A percentile compares a stretch with the other conserved stretches of the same genome.
Conservation (phyloP, 371 early-diverging fungal genomes). For the Mucor lusitanicus region DNA sequence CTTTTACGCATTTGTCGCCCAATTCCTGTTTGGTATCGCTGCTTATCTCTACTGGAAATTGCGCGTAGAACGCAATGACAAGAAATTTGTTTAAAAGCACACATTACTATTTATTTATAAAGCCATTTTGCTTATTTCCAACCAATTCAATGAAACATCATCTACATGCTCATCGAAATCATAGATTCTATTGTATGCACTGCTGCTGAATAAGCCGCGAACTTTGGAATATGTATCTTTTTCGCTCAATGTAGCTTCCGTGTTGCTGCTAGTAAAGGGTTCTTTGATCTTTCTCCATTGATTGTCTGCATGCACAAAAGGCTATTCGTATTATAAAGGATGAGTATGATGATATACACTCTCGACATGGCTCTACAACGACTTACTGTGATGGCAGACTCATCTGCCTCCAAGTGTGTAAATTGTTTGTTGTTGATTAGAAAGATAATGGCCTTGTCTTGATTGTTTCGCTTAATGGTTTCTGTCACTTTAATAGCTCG, state of each 20-base stretch:
- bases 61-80: constrained; percentile 46
- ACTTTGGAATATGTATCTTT: constrained; percentile 41
- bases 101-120: neutral
- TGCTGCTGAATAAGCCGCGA: constrained; percentile 32
- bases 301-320: constrained; percentile 44
- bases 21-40: constrained; percentile 38
- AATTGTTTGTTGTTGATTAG: constrained; percentile 47
- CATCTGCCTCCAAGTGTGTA: constrained; percentile 18
- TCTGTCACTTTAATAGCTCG: constrained; percentile 55
- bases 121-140: constrained; percentile 28
- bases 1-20: constrained; percentile 40
- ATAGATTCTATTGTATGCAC: constrained; percentile 50
- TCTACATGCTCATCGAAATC: constrained; percentile 83
- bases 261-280: constrained; percentile 28
- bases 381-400: constrained; percentile 35
- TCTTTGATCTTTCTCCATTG: constrained; percentile 52
- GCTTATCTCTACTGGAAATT: constrained; percentile 47
- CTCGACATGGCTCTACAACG: neutral
- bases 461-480: constrained; percentile 43
- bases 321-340: constrained; percentile 25
- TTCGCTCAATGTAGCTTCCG: constrained; percentile 24
- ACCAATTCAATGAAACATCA: constrained; percentile 69
- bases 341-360: neutral
- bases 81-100: constrained; percentile 37
- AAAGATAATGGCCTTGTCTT: constrained; percentile 40